Conservation (phyloP, 2,329 filamentous ascomycete genomes). For the Escovopsis sp. region DNA sequence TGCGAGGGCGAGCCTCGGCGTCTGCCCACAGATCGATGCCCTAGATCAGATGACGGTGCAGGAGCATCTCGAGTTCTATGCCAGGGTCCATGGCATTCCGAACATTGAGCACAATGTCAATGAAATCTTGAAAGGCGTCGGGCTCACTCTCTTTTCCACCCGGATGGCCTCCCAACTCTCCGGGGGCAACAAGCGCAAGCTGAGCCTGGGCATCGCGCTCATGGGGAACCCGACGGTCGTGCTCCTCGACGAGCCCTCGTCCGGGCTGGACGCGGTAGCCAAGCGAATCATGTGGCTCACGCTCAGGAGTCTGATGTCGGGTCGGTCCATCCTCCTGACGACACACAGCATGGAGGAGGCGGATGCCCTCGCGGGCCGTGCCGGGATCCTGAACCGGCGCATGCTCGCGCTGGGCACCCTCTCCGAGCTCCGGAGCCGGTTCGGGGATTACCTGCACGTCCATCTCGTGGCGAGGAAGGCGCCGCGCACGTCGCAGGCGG, state of each 20-base stretch:
- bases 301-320: slow-evolving; percentile 55
- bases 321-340: slow-evolving; percentile 73
- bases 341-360: slow-evolving; percentile 96
- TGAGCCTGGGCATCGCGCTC: slow-evolving; percentile 75
- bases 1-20: slow-evolving; percentile 68
- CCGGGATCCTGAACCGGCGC: slow-evolving; percentile 69
- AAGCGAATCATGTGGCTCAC: slow-evolving; percentile 93
- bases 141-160: slow-evolving; percentile 52
- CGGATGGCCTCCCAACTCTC: slow-evolving; percentile 69
- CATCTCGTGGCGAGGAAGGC: slow-evolving; percentile 66
- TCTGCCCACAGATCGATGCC: slow-evolving; percentile 79
- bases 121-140: slow-evolving; percentile 68
- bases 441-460: slow-evolving; percentile 67
- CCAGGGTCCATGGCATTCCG: slow-evolving; percentile 62
- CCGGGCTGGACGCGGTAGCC: slow-evolving; percentile 77
- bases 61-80: slow-evolving; percentile 82
- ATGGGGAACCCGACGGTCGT: slow-evolving; percentile 86
- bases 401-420: slow-evolving; percentile 78
- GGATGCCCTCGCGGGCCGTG: slow-evolving; percentile 69
- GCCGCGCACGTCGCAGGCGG: slow-evolving; percentile 53
- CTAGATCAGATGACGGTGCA: slow-evolving; percentile 82
- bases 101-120: slow-evolving; percentile 65
- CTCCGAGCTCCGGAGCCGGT: slow-evolving; percentile 55
- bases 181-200: slow-evolving; percentile 87
- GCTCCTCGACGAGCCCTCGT: slow-evolving; percentile 77